phyloP scores from a whole-genome alignment of 2,329 filamentous ascomycete species.

The Diaporthe ilicicola region DNA sequence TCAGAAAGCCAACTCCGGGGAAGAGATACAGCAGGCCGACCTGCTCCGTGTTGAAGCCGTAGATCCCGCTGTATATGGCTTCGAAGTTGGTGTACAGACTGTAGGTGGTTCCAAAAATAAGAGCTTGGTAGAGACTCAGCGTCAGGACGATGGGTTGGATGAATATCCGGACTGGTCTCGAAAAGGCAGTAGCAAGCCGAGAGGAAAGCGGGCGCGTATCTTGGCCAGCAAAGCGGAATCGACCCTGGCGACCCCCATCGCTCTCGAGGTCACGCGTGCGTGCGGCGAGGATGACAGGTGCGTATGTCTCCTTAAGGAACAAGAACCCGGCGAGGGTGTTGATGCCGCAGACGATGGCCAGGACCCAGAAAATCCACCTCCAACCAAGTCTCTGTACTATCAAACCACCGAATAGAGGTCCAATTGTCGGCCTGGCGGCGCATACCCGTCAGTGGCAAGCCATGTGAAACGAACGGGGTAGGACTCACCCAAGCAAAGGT shows the following conservation, averaged over 20 bases:
- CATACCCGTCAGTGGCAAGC: background rate
- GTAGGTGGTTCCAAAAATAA: constrained; percentile 27
- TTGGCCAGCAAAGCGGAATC: constrained; percentile 24
- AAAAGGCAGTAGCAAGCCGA: constrained; percentile 18
- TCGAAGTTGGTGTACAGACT: constrained; percentile 30
- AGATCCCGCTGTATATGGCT: constrained; percentile 23
- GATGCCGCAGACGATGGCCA: constrained; percentile 26
- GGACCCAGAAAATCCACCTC: constrained; percentile 29
- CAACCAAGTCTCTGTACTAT: constrained; percentile 26
- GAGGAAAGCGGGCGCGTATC: constrained; percentile 14
- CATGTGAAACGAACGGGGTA: too few relatives aligned
- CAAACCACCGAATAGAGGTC: constrained; percentile 28
- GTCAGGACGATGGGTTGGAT: constrained; percentile 28
- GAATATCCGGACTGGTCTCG: constrained; percentile 27
- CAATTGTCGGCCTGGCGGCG: constrained; percentile 9
- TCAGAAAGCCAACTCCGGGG: constrained; percentile 20
- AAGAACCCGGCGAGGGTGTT: constrained; percentile 19
- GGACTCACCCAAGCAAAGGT: constrained; percentile 18
- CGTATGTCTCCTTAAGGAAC: constrained; percentile 26
- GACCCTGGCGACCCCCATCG: background rate
- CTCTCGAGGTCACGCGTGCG: constrained; percentile 17
- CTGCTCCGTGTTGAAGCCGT: constrained; percentile 28
- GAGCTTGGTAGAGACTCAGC: constrained; percentile 26
- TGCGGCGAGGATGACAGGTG: constrained; percentile 10
- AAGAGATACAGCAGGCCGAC: constrained; percentile 28